phyloP scores from a whole-genome alignment of 2,329 filamentous ascomycete species.

The Fusarium sp. region DNA sequence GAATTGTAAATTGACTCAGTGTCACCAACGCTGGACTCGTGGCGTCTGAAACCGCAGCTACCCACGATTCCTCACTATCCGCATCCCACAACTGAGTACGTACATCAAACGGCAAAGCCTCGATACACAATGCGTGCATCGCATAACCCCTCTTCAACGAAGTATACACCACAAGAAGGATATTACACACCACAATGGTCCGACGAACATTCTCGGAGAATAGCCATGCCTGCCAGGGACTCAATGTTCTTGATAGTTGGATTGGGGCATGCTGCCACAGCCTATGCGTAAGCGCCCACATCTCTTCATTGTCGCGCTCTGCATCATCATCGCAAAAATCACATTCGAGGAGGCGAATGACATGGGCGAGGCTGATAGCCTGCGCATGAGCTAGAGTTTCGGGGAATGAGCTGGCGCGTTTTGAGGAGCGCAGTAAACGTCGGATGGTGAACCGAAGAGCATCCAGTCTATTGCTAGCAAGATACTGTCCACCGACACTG shows the following conservation, averaged over 20 bases:
- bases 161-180: not conserved
- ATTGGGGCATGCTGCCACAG: slow-evolving; percentile 8
- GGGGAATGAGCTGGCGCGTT: not conserved
- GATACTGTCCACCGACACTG: not conserved
- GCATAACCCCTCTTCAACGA: slow-evolving; percentile 16
- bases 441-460: not conserved
- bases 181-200: slow-evolving; percentile 19
- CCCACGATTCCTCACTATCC: not conserved
- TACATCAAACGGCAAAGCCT: slow-evolving; percentile 18
- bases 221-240: slow-evolving; percentile 18
- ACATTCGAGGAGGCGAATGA: not conserved
- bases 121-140: slow-evolving; percentile 12
- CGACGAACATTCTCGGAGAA: slow-evolving; percentile 15
- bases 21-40: not conserved
- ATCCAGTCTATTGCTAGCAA: not conserved
- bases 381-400: slow-evolving; percentile 11
- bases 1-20: not conserved
- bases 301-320: slow-evolving; percentile 4
- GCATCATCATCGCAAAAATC: not conserved
- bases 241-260: slow-evolving; percentile 8
- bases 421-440: not conserved
- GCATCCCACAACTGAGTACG: slow-evolving; percentile 10
- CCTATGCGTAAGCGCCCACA: not conserved
- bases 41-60: fast-evolving
- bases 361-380: slow-evolving; percentile 3